Conservation (phyloP, 306 rosid species). For the Lathyrus sativus region DNA sequence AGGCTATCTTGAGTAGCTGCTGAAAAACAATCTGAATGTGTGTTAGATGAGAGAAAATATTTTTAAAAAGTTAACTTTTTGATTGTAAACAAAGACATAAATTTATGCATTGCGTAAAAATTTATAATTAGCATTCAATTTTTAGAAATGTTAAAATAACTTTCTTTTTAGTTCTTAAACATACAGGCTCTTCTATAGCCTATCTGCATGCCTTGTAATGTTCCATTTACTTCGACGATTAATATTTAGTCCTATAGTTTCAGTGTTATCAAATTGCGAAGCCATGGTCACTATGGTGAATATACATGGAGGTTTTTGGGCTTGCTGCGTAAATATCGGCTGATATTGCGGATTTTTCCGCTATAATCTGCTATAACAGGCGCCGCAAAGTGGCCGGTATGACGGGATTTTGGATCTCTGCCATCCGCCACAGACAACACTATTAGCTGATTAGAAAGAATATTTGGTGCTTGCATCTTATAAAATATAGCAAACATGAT, state of each 20-base stretch:
- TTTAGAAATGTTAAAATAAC: not conserved
- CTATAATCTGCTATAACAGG: too few relatives aligned
- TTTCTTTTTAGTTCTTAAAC: not conserved
- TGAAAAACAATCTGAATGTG: not conserved
- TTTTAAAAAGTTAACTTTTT: not conserved
- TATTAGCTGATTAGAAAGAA: slow-evolving; percentile 23
- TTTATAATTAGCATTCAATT: not conserved
- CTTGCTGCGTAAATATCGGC: too few relatives aligned
- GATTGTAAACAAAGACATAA: not conserved
- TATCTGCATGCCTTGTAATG: slow-evolving; percentile 11
- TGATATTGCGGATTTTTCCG: too few relatives aligned
- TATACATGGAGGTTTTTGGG: too few relatives aligned
- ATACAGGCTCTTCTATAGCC: not conserved
- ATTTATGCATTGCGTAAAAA: not conserved
- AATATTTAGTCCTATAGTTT: not conserved
- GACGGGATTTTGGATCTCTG: too few relatives aligned
- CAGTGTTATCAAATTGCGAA: too few relatives aligned
- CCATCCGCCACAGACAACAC: too few relatives aligned
- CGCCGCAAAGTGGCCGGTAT: too few relatives aligned
- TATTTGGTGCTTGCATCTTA: not conserved
- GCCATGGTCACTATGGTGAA: too few relatives aligned
- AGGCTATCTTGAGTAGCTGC: not conserved
- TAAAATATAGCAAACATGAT: not conserved
- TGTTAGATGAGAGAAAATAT: not conserved
- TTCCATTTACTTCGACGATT: not conserved